Evolutionary conservation across 176 grass and related monocot species (phyloP).

Genomic region (Elaeis guineensis): DNA sequence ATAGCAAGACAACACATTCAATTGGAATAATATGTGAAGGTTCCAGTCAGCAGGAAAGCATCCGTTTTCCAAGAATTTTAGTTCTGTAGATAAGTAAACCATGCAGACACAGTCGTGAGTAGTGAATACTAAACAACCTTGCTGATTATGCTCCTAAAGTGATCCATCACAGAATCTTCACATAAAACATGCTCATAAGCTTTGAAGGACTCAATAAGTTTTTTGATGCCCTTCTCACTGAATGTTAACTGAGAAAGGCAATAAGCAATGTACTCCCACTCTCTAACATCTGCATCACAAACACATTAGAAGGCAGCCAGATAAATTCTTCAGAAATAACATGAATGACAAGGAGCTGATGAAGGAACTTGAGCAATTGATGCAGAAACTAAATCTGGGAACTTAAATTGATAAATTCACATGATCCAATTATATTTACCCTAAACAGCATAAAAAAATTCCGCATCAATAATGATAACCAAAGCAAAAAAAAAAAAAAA

Average conservation of each 20-base stretch:
- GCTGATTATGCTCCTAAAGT: conserved; percentile 70
- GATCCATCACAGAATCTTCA: conserved; percentile 79
- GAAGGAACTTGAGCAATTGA: no score
- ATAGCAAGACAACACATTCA: background rate
- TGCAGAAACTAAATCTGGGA: no score
- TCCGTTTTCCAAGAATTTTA: no score
- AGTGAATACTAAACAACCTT: conserved; percentile 36
- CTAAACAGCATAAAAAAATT: no score
- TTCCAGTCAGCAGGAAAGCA: no score
- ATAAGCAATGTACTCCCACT: conserved; percentile 88
- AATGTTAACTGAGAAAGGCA: conserved; percentile 93
- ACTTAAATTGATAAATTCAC: no score
- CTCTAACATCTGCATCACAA: conserved; percentile 61
- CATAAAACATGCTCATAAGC: conserved; percentile 78
- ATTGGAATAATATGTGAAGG: no score
- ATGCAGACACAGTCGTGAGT: no score
- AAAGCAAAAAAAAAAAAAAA: no score
- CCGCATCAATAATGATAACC: no score
- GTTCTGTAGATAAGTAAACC: background rate
- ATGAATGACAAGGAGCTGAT: no score
- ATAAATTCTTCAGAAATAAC: conserved; percentile 1
- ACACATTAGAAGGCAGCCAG: conserved; percentile 15
- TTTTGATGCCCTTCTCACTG: conserved; percentile 87
- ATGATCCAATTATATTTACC: no score
- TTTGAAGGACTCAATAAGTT: conserved; percentile 94